Evolutionary conservation across 1,139 yeast genomes (phyloP), one percentile per base, ranked within the genome.

Genomic region (Geotrichum klebahnii): DNA sequence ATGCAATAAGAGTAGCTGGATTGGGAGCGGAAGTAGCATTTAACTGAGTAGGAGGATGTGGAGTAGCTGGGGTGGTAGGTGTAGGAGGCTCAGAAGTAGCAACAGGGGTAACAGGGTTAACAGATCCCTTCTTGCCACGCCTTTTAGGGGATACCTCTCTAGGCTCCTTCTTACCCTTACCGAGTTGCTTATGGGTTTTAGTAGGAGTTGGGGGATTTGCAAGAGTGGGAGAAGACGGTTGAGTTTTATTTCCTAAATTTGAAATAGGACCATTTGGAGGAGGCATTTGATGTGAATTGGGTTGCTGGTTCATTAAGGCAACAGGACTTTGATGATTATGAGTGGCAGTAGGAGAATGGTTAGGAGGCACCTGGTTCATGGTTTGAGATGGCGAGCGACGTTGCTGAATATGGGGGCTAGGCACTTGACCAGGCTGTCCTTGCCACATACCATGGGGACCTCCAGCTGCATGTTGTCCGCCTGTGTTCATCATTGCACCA

Each of bases 181-280:
- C 61, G 41, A 71, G 56, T 39, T 74, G 57, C 42, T 69, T 65
- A 35, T 70, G 62, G 1, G 76, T 69, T 73, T 79, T 76, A 42
- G 69, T 67, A 2, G 75, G 68, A 52, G 77, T 79, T n/a, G 76
- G 68, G 40, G 76, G 75, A 33, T 48, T 48, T 3, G 57, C 58
- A 34, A 62, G 56, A 41, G 61, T 59, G 5, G 75, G 74, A 1
- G 76, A 67, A 22, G 63, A 55, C 4, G 69, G 67, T 45, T 61
- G 64, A 3, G 64, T 60, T 39, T 61, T 54, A 42, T 53, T 56
- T n/a, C 58, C 61, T 1, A 53, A 48, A 34, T 53, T 5, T 12
- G n/a, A 52, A 22, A 60, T 55, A 4, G 63, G 59, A 16, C 63
- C 64, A 40, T 56, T 61, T 3, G 65, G 66, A 16, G 66, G 67